Conservation (phyloP, 352 stramenopile genomes). For the Phytophthora nicotianae region DNA sequence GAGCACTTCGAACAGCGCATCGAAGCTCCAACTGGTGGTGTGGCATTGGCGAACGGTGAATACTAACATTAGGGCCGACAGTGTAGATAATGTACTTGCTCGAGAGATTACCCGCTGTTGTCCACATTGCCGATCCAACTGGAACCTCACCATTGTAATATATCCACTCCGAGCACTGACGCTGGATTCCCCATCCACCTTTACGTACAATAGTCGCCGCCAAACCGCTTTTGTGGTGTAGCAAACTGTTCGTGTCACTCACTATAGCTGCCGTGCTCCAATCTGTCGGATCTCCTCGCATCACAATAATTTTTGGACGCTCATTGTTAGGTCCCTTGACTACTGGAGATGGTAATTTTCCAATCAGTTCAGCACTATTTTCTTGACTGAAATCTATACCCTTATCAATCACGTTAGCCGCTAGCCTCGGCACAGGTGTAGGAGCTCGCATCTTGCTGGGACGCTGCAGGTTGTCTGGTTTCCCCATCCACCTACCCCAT, state of each 20-base stretch:
- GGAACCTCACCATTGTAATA: conserved; percentile 25
- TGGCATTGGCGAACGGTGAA: conserved; percentile 7
- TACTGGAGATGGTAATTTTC: background rate
- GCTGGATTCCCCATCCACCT: conserved; percentile 38
- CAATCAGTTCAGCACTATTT: background rate
- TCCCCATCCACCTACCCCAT: background rate
- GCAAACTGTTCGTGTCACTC: conserved; percentile 37
- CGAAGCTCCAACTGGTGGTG: conserved; percentile 15
- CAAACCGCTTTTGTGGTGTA: conserved; percentile 36
- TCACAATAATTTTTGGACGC: conserved; percentile 30
- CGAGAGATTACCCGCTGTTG: conserved; percentile 33
- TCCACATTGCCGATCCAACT: conserved; percentile 42
- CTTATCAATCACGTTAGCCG: background rate
- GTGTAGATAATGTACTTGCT: conserved; percentile 47
- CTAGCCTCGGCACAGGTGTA: conserved; percentile 5
- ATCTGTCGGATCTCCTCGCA: conserved; percentile 43
- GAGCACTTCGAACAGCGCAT: conserved; percentile 20
- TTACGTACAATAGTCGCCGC: conserved; percentile 31
- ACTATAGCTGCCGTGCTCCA: conserved; percentile 47
- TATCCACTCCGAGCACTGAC: conserved; percentile 34
- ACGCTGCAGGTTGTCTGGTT: background rate
- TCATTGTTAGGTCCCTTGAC: background rate
- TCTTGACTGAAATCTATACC: background rate
- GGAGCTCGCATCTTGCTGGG: background rate
- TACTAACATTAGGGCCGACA: conserved; percentile 35